Base-by-base conservation (phyloP, 768 basidiomycete species). In the Mrakia hoshinonis region DNA sequence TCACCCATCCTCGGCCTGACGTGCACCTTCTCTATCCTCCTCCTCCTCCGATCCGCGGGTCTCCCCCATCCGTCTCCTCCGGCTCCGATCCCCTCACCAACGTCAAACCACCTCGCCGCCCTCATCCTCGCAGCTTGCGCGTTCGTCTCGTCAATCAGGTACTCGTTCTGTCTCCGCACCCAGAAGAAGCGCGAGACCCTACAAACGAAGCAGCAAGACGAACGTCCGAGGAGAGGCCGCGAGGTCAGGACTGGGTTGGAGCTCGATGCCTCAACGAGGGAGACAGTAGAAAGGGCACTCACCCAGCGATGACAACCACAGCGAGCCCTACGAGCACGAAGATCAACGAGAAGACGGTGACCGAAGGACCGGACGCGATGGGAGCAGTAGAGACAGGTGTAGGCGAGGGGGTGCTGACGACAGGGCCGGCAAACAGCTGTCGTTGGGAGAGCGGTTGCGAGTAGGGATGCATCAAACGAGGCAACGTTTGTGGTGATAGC, bases 21-120 rank as follows among this genome's bases (percentile, higher is more conserved):
- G 18, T 12, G n/a, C 11, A 58, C 55, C 18, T 34, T 18, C 24
- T 58, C 55, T 4, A 13, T 26, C 20, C 31, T 20, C 29, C 20
- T 52, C 18, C 51, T 58, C 29, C 2, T 34, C 2, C 20, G 29
- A 2, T 18, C 20, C 18, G 55, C 55, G 6, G 29, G 55, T 58
- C 55, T 43, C 43, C 43, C 55, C 55, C 55, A 58, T 18, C 55
- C 55, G 15, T 58, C 55, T 2, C 55, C 55, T 58, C 55, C 55
- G 15, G 55, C 29, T 58, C 55, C 55, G 24, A 36, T 7, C 9
- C 29, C 55, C 1, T 31, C 29, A 15, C 43, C 43, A 43, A 43
- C 15, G 43, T 43, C 43, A 43, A 43, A 43, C 43, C 43, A 43
- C 15, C 43, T 43, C 15, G 43, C 43, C 6, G 43, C 15, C 43